Evolutionary conservation across 2,329 filamentous ascomycete genomes (phyloP).

Genomic region (Xylariomycetidae sp.): DNA sequence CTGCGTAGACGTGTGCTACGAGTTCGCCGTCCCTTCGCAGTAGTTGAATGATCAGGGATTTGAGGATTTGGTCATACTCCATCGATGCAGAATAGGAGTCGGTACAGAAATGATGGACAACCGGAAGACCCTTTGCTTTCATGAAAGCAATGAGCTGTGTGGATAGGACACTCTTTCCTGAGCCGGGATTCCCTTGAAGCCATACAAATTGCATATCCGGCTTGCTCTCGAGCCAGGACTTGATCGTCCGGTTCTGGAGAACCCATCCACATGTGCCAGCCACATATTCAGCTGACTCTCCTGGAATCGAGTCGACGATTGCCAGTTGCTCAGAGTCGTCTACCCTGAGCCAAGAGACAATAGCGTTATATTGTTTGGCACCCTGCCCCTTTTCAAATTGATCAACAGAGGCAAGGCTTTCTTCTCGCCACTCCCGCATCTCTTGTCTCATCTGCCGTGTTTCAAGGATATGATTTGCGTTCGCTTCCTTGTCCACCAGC

Average conservation of each 20-base stretch:
- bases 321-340: background rate
- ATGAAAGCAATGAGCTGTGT: slow-evolving; percentile 27
- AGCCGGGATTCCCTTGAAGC: slow-evolving; percentile 30
- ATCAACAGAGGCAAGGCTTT: background rate
- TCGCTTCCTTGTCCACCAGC: background rate
- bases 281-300: too few species aligned
- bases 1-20: slow-evolving; percentile 2
- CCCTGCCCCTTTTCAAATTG: background rate
- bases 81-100: slow-evolving; percentile 26
- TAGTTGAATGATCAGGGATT: slow-evolving; percentile 4
- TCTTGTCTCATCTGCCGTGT: background rate
- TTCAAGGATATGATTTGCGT: background rate
- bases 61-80: slow-evolving; percentile 20
- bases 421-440: background rate
- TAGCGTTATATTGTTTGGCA: background rate
- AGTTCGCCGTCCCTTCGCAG: slow-evolving; percentile 3
- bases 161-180: slow-evolving; percentile 32
- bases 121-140: slow-evolving; percentile 6
- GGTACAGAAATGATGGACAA: slow-evolving; percentile 31
- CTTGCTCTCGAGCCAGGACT: slow-evolving; percentile 19
- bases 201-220: slow-evolving; percentile 20
- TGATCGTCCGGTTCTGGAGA: slow-evolving; percentile 20
- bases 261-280: slow-evolving; percentile 29
- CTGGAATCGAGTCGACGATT: too few species aligned
- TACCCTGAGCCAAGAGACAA: background rate